Evolutionary conservation across 139 green algal genomes (phyloP), one percentile per base, ranked within the genome.

Genomic region (Chlamydomonas sp.): DNA sequence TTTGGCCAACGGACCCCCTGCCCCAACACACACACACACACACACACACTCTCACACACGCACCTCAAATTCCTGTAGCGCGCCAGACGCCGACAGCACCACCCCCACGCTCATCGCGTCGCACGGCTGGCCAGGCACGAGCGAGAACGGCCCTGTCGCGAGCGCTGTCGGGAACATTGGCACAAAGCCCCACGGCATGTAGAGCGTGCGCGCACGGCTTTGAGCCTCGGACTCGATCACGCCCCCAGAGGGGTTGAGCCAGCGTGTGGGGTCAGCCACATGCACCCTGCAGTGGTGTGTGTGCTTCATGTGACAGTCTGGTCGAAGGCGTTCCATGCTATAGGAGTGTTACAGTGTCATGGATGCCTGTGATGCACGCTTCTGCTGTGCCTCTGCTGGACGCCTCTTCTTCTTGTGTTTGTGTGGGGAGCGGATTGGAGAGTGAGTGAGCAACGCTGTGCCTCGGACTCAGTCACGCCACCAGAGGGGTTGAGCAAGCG

Each of bases 91-190:
- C 16, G 54, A 10, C 54, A 64, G 54, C 8, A 64, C 8, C 26
- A 64, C 54, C 16, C 24, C 20, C 22, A 64, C 26, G 26, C 54
- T 64, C 54, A 64, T 64, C 24, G 54, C 54, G 34, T 6, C 30
- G 54, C 54, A 64, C 8, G 34, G 24, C 54, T 64, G 16, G 22
- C 68, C 79, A 36, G 70, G 31, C 1, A 65, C 29, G 59, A 96
- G 69, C 71, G 81, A 92, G 80, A 97, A 96, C 3, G 81, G 82
- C 10, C 87, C 90, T 58, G 82, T 74, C 13, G 90, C 83, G 38
- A 97, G 78, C 24, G 2, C 22, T 2, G 62, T 37, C 0, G 91
- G 91, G 71, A 97, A 93, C 91, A 97, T 97, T 58, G 84, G 83
- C 5, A 93, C 49, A 22, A 69, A 64, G 36, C 82, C 90, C 31